These are phyloP conservation scores for Dalbergia oliveri DNA, from an alignment of 306 rosid genomes.

Conservation along the genomic window DNA sequence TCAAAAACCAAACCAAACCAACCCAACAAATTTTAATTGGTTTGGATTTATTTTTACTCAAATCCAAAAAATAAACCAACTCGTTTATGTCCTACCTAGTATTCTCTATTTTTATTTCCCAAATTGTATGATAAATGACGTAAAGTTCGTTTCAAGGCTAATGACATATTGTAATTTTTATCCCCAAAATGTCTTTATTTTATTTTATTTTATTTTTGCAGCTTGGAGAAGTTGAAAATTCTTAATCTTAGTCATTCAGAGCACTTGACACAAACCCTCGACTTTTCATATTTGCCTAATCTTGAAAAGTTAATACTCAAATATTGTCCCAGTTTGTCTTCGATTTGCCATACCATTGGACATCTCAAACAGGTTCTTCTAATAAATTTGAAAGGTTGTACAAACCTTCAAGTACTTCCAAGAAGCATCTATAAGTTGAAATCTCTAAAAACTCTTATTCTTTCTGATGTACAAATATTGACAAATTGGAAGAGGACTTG, in stretches of 20 bases:
- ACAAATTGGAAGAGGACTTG: slow-evolving; percentile 37
- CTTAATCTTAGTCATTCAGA: slow-evolving; percentile 44
- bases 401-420: slow-evolving; percentile 24
- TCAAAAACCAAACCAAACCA: too few relatives aligned
- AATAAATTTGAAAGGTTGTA: slow-evolving; percentile 37
- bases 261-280: slow-evolving; percentile 21
- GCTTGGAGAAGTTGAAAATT: slow-evolving; percentile 33
- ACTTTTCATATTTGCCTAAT: slow-evolving; percentile 41
- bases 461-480: slow-evolving; percentile 38
- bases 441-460: slow-evolving; percentile 36
- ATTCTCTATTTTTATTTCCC: too few relatives aligned
- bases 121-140: too few relatives aligned
- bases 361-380: neutral
- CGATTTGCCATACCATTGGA: slow-evolving; percentile 22
- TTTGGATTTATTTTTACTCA: too few relatives aligned
- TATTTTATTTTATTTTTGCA: neutral
- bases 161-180: neutral
- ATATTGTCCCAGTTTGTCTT: slow-evolving; percentile 26
- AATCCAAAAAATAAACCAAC: too few relatives aligned
- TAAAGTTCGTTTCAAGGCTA: too few relatives aligned
- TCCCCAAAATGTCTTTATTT: neutral
- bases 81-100: too few relatives aligned
- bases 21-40: too few relatives aligned
- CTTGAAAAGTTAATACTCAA: slow-evolving; percentile 39
- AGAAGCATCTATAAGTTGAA: slow-evolving; percentile 39